Evolutionary conservation across 2,329 filamentous ascomycete species (phyloP), one percentile per base, ranked within the genome.

Genomic region (Trichocomaceae sp.): DNA sequence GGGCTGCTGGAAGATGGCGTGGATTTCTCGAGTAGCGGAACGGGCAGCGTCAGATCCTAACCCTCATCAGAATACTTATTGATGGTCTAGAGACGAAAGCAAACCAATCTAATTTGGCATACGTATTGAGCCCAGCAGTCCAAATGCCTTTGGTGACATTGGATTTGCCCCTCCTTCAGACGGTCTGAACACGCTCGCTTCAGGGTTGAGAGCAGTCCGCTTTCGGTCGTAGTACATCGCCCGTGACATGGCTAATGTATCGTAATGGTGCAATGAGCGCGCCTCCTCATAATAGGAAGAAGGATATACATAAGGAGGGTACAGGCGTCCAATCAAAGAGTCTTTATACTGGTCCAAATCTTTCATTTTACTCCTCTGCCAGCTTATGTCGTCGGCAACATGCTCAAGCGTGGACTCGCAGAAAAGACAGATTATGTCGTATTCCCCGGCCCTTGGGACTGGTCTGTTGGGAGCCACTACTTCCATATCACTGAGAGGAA

Each of bases 401-500:
- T 59, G 60, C 20, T 65, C 63, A 2, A 64, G 51, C 15, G 55
- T 57, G 23, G 57, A 59, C 2, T 58, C 58, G 51, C 68, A 71
- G 50, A 69, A 57, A 31, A 62, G 60, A 51, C 68, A 71, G 23
- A 69, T 54, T 6, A 69, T 59, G n/a, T 71, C 64, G 57, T 69
- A 71, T 42, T 69, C 67, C 6, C 66, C 68, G 13, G 63, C 53
- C 1, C 68, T 63, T 6, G 63, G 64, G 7, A 67, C 60, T 5
- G 44, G 57, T 19, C 37, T 60, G 17, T 19, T 19, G 37, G 56
- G 52, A 6, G 60, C 64, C 3, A 60, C 66, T 1, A 62, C 63
- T 12, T 58, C 54, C 62, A 70, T 64, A 2, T 54, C 54, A 20
- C 54, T 45, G 45, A 58, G 58, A 45, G 64, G 54, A 12, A 50